Evolutionary conservation across 2,329 filamentous ascomycete genomes (phyloP).

Genomic region (Aspergillus ustus): DNA sequence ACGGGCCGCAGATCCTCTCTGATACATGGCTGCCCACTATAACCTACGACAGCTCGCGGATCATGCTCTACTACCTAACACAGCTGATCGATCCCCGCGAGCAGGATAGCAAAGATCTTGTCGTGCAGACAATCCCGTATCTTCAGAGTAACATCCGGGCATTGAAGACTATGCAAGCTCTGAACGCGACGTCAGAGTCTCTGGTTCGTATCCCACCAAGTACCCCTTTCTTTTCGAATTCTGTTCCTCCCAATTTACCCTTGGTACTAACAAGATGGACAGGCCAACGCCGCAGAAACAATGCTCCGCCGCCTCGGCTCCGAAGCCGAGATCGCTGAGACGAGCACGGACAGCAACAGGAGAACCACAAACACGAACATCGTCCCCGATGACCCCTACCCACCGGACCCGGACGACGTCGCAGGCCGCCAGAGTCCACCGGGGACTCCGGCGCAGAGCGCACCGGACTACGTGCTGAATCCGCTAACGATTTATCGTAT

Average conservation of each 20-base stretch:
- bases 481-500: constrained; percentile 14
- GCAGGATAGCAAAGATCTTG: constrained; percentile 12
- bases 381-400: constrained; percentile 12
- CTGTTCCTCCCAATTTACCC: background rate
- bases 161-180: constrained; percentile 8
- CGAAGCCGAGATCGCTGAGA: constrained; percentile 7
- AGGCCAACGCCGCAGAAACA: constrained; percentile 12
- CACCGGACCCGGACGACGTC: constrained; percentile 8
- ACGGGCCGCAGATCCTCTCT: constrained; percentile 8
- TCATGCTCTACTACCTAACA: constrained; percentile 16
- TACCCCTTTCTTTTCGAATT: background rate
- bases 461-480: constrained; percentile 17
- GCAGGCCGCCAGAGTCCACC: constrained; percentile 7
- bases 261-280: background rate
- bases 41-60: constrained; percentile 16
- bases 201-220: background rate
- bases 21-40: constrained; percentile 18
- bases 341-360: background rate
- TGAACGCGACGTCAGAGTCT: constrained; percentile 10
- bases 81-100: constrained; percentile 16
- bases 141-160: constrained; percentile 14
- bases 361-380: background rate
- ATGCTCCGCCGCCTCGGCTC: constrained; percentile 11
- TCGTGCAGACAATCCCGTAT: constrained; percentile 12
- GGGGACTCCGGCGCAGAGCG: constrained; percentile 12